phyloP scores from a whole-genome alignment of 768 basidiomycete genomes.

The Coprinellus aureogranulatus region DNA sequence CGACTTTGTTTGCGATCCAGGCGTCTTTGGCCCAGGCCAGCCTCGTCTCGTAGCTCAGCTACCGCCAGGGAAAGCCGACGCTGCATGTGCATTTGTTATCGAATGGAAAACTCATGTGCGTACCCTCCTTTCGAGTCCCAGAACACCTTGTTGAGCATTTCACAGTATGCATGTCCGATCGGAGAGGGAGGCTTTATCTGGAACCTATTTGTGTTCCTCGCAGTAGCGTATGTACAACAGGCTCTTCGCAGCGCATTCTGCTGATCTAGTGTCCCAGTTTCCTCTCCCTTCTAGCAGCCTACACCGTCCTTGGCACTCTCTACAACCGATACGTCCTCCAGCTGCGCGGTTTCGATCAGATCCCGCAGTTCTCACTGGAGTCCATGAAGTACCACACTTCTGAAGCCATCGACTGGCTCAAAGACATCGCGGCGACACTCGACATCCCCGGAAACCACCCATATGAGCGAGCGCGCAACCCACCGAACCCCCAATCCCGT shows the following conservation, averaged over 20 bases:
- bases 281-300: conserved; percentile 58
- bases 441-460: conserved; percentile 14
- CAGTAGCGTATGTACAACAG: conserved; percentile 49
- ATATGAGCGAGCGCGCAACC: too few species aligned
- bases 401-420: conserved; percentile 46
- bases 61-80: conserved; percentile 59
- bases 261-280: conserved; percentile 33
- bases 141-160: neutral
- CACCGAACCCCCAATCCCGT: conserved; percentile 35
- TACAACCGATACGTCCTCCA: conserved; percentile 79
- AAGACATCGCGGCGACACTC: conserved; percentile 30
- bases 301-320: conserved; percentile 65
- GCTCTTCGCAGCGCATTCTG: neutral
- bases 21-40: conserved; percentile 54
- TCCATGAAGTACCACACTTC: conserved; percentile 47
- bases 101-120: conserved; percentile 83
- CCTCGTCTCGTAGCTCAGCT: conserved; percentile 63
- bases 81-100: conserved; percentile 73
- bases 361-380: conserved; percentile 63
- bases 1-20: conserved; percentile 74
- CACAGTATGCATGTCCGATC: conserved; percentile 70
- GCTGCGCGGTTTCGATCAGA: conserved; percentile 67
- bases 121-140: conserved; percentile 3
- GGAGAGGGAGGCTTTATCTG: conserved; percentile 50
- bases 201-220: conserved; percentile 54